These are phyloP conservation scores for Ephemerocybe angulata DNA, from an alignment of 768 basidiomycete species.

Conservation along the genomic window DNA sequence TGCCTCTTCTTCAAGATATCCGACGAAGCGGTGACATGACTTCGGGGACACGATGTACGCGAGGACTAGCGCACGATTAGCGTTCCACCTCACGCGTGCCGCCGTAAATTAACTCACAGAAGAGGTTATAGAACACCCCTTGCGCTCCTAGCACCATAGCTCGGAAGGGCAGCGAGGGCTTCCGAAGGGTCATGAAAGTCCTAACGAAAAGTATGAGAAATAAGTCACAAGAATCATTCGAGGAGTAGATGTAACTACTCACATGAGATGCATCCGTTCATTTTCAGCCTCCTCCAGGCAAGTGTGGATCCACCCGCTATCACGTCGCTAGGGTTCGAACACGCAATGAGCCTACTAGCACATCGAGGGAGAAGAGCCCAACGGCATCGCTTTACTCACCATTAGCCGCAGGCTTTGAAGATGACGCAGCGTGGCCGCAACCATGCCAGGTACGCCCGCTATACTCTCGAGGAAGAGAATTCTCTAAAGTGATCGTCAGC, in stretches of 20 bases:
- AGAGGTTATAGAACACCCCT: slow-evolving; percentile 86
- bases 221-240: not conserved
- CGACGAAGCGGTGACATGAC: slow-evolving; percentile 88
- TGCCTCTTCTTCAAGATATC: slow-evolving; percentile 91
- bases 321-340: slow-evolving; percentile 37
- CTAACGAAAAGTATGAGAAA: slow-evolving; percentile 34
- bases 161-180: slow-evolving; percentile 80
- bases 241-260: slow-evolving; percentile 18
- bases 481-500: slow-evolving; percentile 30
- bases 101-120: slow-evolving; percentile 58
- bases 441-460: slow-evolving; percentile 96
- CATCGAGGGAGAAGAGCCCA: too few species aligned
- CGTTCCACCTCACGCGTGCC: slow-evolving; percentile 11
- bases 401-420: slow-evolving; percentile 84
- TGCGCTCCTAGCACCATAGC: slow-evolving; percentile 84
- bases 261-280: slow-evolving; percentile 95
- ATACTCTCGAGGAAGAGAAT: slow-evolving; percentile 75
- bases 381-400: slow-evolving; percentile 53
- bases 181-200: slow-evolving; percentile 92
- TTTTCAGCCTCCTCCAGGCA: slow-evolving; percentile 94
- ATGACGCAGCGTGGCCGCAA: slow-evolving; percentile 85
- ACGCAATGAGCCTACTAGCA: slow-evolving; percentile 1
- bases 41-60: slow-evolving; percentile 74
- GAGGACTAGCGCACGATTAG: slow-evolving; percentile 45
- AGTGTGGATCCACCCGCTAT: slow-evolving; percentile 80